Evolutionary conservation across 2,329 filamentous ascomycete species (phyloP), one percentile per base, ranked within the genome.

Genomic region (Conoideocrella luteorostrata): DNA sequence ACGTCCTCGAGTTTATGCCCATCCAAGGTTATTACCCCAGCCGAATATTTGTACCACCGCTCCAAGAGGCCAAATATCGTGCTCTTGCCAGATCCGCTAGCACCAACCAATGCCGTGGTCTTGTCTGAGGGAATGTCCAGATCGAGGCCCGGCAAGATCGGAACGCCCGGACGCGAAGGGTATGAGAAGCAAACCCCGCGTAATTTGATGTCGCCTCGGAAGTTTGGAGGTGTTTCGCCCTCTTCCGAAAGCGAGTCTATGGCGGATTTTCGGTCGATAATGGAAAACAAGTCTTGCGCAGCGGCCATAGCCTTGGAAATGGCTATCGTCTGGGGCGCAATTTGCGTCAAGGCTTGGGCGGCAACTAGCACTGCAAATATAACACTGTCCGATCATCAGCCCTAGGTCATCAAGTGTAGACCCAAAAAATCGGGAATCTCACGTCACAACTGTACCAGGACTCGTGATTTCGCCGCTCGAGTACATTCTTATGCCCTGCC

Each of bases 71-170:
- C 73, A 5, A 80, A 69, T 4, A 79, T 67, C 1, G 76, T 80
- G 35, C 73, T 78, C 51, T 81, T 81, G 0, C 77, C 77, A 4
- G 68, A 76, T 0, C 78, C 79, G 17, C 74, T 78, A 2, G 72
- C 63, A 0, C 78, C 78, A 6, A 82, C 75, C 5, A 80, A 65
- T 3, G 77, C 77, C 1, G 74, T 78, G 0, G 68, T 67, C 46
- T 71, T 70, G 11, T 68, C 64, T 4, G 67, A 63, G 12, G 68
- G 65, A 18, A 77, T 66, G 3, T 59, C 57, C 4, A 77, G 55
- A 39, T 63, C 56, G 11, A 77, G 53, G 1, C 61, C 57, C 26
- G 67, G 54, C 1, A 77, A 59, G 4, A 77, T 66, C 3, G 62
- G 56, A 10, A 74, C 65, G 26, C 67, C 69, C 1, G 77, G 70